These are phyloP conservation scores for Metrosideros polymorpha DNA, from an alignment of 441 rosid genomes.

Conservation along the genomic window DNA sequence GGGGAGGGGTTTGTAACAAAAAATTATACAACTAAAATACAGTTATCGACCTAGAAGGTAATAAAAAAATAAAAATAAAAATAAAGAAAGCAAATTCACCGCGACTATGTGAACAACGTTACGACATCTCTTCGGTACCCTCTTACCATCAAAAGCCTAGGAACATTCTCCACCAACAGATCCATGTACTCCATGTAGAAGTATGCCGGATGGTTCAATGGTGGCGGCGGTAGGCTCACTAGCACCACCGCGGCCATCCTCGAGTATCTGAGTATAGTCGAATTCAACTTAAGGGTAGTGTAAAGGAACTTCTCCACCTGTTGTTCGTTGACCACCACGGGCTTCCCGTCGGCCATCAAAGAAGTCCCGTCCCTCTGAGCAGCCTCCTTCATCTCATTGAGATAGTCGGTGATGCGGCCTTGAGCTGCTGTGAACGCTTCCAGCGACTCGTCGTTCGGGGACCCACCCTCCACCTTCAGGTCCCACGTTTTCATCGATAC, in stretches of 20 bases:
- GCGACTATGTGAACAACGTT: slow-evolving; percentile 72
- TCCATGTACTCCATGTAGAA: slow-evolving; percentile 99
- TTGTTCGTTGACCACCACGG: slow-evolving; percentile 69
- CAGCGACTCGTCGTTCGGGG: slow-evolving; percentile 65
- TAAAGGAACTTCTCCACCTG: slow-evolving; percentile 92
- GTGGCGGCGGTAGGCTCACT: slow-evolving; percentile 92
- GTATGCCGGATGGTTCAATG: slow-evolving; percentile 75
- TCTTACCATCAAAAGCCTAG: slow-evolving; percentile 91
- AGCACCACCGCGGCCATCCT: slow-evolving; percentile 98
- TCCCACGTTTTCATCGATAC: slow-evolving; percentile 95
- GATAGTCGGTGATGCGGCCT: slow-evolving; percentile 54
- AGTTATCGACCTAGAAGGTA: not conserved
- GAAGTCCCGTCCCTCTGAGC: slow-evolving; percentile 33
- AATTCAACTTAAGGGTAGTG: slow-evolving; percentile 85
- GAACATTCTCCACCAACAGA: slow-evolving; percentile 88
- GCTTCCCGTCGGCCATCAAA: slow-evolving; percentile 64
- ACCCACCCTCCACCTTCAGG: slow-evolving; percentile 40
- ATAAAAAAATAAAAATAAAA: not conserved
- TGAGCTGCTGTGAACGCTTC: slow-evolving; percentile 85
- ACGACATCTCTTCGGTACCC: slow-evolving; percentile 97
- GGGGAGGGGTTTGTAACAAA: not conserved
- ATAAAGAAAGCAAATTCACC: not conserved
- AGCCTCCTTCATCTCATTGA: slow-evolving; percentile 53
- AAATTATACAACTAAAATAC: not conserved
- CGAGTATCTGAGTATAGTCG: slow-evolving; percentile 77